phyloP scores from a whole-genome alignment of 1,139 yeast genomes.

The Blastobotrys aristatus region DNA sequence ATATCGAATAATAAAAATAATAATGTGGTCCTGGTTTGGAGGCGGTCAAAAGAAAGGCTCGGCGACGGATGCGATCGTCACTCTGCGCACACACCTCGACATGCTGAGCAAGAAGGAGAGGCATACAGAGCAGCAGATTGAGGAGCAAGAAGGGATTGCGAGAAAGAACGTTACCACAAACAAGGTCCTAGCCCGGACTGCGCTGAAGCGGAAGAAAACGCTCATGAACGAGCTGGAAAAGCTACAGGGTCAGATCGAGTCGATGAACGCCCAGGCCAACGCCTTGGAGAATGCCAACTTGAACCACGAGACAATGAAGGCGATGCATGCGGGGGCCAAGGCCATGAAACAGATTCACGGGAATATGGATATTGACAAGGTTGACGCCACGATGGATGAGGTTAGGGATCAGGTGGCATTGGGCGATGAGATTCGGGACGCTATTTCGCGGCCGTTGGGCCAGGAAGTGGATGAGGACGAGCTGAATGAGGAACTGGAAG shows the following conservation, averaged over 20 bases:
- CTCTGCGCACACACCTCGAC: constrained; percentile 82
- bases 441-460: constrained; percentile 88
- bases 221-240: constrained; percentile 71
- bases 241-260: constrained; percentile 82
- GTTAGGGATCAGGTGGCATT: constrained; percentile 94
- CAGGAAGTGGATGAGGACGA: constrained; percentile 74
- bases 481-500: constrained; percentile 90
- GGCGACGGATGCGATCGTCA: constrained; percentile 91
- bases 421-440: constrained; percentile 93
- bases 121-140: constrained; percentile 77
- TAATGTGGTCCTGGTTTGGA: constrained; percentile 49
- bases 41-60: constrained; percentile 65
- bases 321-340: constrained; percentile 95
- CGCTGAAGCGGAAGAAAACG: constrained; percentile 83
- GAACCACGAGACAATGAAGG: constrained; percentile 96
- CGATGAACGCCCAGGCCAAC: constrained; percentile 80
- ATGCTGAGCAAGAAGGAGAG: constrained; percentile 79
- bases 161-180: constrained; percentile 63
- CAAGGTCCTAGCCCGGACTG: constrained; percentile 76
- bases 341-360: constrained; percentile 97
- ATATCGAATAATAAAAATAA: not conserved
- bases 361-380: constrained; percentile 92
- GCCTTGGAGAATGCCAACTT: constrained; percentile 93
- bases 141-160: constrained; percentile 77
- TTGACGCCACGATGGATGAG: constrained; percentile 98